Conservation (phyloP, 2,329 filamentous ascomycete species). For the Penicillium sp. region DNA sequence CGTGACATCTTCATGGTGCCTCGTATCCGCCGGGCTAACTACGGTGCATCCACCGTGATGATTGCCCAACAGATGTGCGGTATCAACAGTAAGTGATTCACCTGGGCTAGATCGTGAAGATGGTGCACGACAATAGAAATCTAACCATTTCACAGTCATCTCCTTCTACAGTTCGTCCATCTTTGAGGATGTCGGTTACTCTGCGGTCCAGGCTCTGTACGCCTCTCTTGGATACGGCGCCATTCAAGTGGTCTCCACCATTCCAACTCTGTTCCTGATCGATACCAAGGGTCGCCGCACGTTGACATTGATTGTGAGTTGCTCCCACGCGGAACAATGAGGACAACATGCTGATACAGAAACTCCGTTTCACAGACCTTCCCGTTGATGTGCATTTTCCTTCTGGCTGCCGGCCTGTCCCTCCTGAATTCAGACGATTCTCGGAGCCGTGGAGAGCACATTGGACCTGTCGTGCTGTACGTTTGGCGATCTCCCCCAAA, state of each 20-base stretch:
- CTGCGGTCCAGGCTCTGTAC: conserved; percentile 50
- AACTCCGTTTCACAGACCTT: conserved; percentile 50
- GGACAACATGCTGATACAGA: conserved; percentile 22
- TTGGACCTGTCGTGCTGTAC: conserved; percentile 21
- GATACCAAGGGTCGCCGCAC: conserved; percentile 59
- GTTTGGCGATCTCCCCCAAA: not conserved
- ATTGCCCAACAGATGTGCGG: conserved; percentile 65
- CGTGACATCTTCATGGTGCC: conserved; percentile 43
- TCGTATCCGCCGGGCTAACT: conserved; percentile 53
- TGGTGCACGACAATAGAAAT: conserved; percentile 22
- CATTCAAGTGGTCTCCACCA: conserved; percentile 57
- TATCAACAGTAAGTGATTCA: conserved; percentile 27
- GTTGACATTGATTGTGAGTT: conserved; percentile 31
- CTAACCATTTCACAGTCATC: conserved; percentile 37
- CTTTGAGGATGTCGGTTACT: conserved; percentile 50
- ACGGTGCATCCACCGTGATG: conserved; percentile 74
- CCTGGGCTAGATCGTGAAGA: no score
- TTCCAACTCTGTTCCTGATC: conserved; percentile 58
- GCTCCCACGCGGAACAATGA: not conserved
- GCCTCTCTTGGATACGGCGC: conserved; percentile 60
- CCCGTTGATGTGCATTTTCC: conserved; percentile 58
- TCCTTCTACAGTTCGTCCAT: conserved; percentile 65
- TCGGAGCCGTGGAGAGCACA: conserved; percentile 30
- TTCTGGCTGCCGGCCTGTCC: conserved; percentile 54
- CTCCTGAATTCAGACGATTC: conserved; percentile 40